Evolutionary conservation across 2,329 filamentous ascomycete species (phyloP).

Genomic region (Trematosphaeria pertusa): DNA sequence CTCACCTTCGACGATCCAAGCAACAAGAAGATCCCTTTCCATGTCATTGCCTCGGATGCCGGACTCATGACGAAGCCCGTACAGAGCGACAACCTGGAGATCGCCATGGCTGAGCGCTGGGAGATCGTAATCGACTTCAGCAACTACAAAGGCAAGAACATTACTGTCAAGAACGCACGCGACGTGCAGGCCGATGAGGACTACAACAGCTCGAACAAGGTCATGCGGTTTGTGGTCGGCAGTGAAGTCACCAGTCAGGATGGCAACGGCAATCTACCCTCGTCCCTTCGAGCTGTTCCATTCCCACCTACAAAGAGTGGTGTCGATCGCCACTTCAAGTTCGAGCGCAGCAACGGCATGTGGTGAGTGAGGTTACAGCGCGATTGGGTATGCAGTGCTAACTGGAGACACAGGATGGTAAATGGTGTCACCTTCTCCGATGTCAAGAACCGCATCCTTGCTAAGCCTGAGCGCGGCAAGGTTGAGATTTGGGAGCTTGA

Average conservation of each 20-base stretch:
- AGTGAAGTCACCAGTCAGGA: slow-evolving; percentile 26
- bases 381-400: too few species aligned
- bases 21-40: slow-evolving; percentile 55
- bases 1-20: slow-evolving; percentile 56
- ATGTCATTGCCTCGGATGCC: slow-evolving; percentile 63
- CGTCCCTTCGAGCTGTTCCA: slow-evolving; percentile 36
- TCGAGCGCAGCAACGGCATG: slow-evolving; percentile 36
- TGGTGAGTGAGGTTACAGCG: too few species aligned
- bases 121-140: slow-evolving; percentile 67
- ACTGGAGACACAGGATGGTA: too few species aligned
- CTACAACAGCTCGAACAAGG: slow-evolving; percentile 56
- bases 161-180: slow-evolving; percentile 56
- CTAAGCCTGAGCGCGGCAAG: slow-evolving; percentile 40
- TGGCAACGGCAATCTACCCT: slow-evolving; percentile 38
- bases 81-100: slow-evolving; percentile 51
- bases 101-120: slow-evolving; percentile 65
- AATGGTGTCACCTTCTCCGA: slow-evolving; percentile 43
- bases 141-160: slow-evolving; percentile 57
- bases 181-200: slow-evolving; percentile 58
- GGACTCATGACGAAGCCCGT: slow-evolving; percentile 53
- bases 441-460: slow-evolving; percentile 39
- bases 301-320: slow-evolving; percentile 40
- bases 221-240: slow-evolving; percentile 56
- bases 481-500: slow-evolving; percentile 48
- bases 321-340: slow-evolving; percentile 43